Evolutionary conservation across 192 early-diverging fungal species (phyloP), one percentile per base, ranked within the genome.

Genomic region (Mortierella antarctica): DNA sequence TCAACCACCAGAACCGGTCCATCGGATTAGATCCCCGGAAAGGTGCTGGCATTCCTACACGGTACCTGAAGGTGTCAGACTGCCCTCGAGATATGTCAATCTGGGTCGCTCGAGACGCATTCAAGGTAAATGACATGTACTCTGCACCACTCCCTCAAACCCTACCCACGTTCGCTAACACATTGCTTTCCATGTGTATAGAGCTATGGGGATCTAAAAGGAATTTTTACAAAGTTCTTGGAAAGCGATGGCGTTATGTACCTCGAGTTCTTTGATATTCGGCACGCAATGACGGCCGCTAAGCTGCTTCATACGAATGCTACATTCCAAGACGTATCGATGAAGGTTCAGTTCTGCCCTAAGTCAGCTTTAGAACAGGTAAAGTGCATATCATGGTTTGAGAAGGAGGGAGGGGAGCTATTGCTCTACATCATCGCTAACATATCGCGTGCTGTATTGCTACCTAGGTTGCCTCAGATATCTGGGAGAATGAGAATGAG

Each of bases 241-340:
- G 57, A 58, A 15, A 72, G 67, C 15, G 65, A 75, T 46, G 74
- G 77, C 6, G 52, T 75, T n/a, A 59, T 83, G 18, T 72, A 86
- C 31, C 65, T 86, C 47, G 86, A 82, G 73, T 88, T 85, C 63
- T 86, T 74, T 60, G 83, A 86, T 49, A 71, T 88, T 11, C 56
- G 78, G 14, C 81, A 86, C 42, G 81, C 87, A 0, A 64, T 75
- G 53, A 46, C 14, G 21, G 87, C 85, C 1, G 63, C 62, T 7
- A 51, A 57, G 59, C 55, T 31, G 56, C 61, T 84, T 20, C 48
- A 60, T 14, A 50, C 46, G 7, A 66, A 47, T 31, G 15, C 57
- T 9, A 21, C 46, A 7, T 73, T 81, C 42, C 59, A 61, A 17
- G 21, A 47, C 8, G 40, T 69, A 13, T 17, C 48, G 17, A 41